Percentiles rank a stretch among this genome's conserved stretches.
These are phyloP conservation scores for Coemansia pectinata DNA, from an alignment of 192 early-diverging fungal species.

Conservation along the genomic window DNA sequence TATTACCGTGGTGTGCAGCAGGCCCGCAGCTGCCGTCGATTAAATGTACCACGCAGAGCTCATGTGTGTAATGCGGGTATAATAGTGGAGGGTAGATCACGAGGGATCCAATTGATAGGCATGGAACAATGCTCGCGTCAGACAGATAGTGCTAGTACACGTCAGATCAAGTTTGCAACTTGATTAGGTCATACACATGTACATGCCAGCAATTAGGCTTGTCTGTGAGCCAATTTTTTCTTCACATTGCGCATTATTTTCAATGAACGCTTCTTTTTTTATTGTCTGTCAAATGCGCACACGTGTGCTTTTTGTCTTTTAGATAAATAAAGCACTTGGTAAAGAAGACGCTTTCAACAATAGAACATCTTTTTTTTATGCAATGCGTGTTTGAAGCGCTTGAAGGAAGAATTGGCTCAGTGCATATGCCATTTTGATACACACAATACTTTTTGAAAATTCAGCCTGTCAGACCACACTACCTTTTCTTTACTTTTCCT, in stretches of 20 bases:
- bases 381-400: background rate
- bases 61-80: conserved; percentile 7
- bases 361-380: background rate
- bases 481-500: background rate
- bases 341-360: background rate
- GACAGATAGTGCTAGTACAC: background rate
- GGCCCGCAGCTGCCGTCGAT: background rate
- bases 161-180: background rate
- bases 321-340: background rate
- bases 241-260: background rate
- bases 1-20: background rate
- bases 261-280: background rate
- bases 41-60: background rate
- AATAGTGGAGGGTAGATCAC: background rate
- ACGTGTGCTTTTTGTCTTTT: background rate
- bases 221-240: background rate
- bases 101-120: background rate
- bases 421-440: background rate
- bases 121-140: background rate
- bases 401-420: background rate
- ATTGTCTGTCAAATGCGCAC: background rate
- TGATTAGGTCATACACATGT: background rate
- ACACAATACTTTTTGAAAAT: background rate
- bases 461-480: background rate
- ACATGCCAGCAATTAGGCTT: background rate